Conservation (phyloP, 345 rosid species). For the Carallia pectinifolia region DNA sequence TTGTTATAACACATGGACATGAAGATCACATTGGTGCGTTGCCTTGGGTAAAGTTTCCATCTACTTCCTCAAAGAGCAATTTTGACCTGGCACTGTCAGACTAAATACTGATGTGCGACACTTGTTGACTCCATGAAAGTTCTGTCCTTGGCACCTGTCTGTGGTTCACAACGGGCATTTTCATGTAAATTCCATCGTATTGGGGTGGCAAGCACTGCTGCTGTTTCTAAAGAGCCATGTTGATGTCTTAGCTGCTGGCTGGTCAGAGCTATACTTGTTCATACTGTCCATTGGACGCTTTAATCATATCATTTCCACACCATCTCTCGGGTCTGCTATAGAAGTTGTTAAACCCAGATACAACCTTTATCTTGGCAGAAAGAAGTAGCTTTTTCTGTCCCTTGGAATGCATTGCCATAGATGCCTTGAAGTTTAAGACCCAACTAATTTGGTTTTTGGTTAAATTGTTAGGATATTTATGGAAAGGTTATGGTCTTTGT, state of each 20-base stretch:
- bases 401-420: too few species aligned
- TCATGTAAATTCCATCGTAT: neutral
- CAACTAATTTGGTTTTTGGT: neutral
- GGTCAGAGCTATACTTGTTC: neutral
- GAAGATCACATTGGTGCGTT: constrained; percentile 99
- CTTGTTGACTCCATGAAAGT: constrained; percentile 4
- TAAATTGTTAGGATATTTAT: neutral
- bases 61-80: constrained; percentile 27
- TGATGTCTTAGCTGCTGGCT: constrained; percentile 6
- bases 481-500: neutral
- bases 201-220: neutral
- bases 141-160: constrained; percentile 1
- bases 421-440: too few species aligned
- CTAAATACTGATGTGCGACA: constrained; percentile 8
- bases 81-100: neutral
- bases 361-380: too few species aligned
- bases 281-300: neutral
- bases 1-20: constrained; percentile 95
- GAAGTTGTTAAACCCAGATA: too few species aligned
- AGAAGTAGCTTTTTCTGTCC: too few species aligned
- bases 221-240: neutral
- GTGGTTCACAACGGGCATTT: neutral
- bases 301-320: neutral
- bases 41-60: constrained; percentile 95
- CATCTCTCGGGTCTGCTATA: too few species aligned